Base-by-base conservation (phyloP, 1,284 basidiomycete species). In the Trichosporon sp. region DNA sequence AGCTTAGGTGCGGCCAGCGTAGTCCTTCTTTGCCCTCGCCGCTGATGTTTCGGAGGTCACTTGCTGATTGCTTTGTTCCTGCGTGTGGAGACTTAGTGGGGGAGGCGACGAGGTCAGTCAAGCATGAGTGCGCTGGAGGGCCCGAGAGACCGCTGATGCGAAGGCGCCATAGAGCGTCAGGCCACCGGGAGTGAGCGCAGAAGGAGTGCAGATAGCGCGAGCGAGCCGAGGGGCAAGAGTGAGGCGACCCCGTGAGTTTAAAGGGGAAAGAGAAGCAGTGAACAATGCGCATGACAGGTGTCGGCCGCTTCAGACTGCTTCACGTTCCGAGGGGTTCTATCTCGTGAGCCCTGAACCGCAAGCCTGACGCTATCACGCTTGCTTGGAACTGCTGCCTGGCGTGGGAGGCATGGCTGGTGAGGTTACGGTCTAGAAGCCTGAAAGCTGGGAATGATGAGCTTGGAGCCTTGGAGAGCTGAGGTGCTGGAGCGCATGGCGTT, bases 231-330 rank as follows among this genome's bases (percentile, higher is more conserved):
- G 12, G 43, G 16, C 43, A 46, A n/a, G 16, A n/a, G 26, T 26
- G 40, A 61, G 56, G n/a, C 4, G 6, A 63, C 59, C 59, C 59
- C 59, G 59, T 32, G 1, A 32, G 59, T 63, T 63, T 63, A 32
- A 63, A 63, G 59, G 59, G 31, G 59, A 4, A 4, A n/a, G 59
- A 35, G 59, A 35, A 35, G 16, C 31, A 35, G 32, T 63, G 59
- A 63, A 63, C 59, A 63, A 63, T n/a, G 59, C 32, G 32, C 16
- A n/a, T n/a, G 31, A n/a, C 14, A 4, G 12, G 31, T 37, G n/a
- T 63, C 59, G 59, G 16, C 14, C 32, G 59, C 31, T 35, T 35
- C 31, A 35, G 10, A 8, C 59, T 63, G 59, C 31, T 21, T 54
- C 51, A 54, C 14, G 21, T 54, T 19, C 51, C 51, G n/a, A 54